Evolutionary conservation across 495 filamentous ascomycete genomes (phyloP).

Genomic region (Hypoxylon fuscum): DNA sequence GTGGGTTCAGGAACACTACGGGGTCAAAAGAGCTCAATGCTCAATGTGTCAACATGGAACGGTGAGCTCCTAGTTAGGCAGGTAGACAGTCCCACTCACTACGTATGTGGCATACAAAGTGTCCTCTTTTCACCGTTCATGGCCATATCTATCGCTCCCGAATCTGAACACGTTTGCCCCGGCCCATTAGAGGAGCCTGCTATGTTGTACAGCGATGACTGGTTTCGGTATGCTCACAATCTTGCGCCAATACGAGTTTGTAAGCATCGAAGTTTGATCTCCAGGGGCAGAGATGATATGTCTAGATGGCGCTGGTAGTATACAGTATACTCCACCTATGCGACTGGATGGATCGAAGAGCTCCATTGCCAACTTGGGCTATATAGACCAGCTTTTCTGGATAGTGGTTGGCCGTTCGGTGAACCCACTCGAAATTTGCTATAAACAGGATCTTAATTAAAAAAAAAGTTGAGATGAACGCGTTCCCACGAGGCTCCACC

Average conservation of each 20-base stretch:
- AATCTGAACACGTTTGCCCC: conserved; percentile 18
- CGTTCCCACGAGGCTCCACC: conserved; percentile 38
- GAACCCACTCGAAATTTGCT: conserved; percentile 19
- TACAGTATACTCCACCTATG: conserved; percentile 23
- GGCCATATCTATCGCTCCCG: conserved; percentile 3
- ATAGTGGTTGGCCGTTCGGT: conserved; percentile 19
- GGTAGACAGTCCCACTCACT: conserved; percentile 21
- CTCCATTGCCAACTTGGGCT: conserved; percentile 11
- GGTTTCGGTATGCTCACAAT: neutral
- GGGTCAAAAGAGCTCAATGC: too few relatives aligned
- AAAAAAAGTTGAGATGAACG: conserved; percentile 36
- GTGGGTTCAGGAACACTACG: conserved; percentile 2
- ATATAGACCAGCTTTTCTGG: conserved; percentile 10
- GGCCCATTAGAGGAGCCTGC: conserved; percentile 19
- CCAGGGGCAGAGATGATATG: conserved; percentile 16
- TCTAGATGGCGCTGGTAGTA: conserved; percentile 1
- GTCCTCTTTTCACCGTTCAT: conserved; percentile 10
- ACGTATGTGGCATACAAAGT: neutral
- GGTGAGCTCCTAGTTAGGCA: conserved; percentile 13
- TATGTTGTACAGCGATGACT: conserved; percentile 34
- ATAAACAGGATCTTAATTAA: conserved; percentile 15
- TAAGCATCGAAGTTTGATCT: conserved; percentile 7
- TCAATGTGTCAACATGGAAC: conserved; percentile 5
- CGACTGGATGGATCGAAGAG: conserved; percentile 14
- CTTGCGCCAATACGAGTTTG: conserved; percentile 12